These are phyloP conservation scores for Sordariomycetes sp. DNA, from an alignment of 2,329 filamentous ascomycete species.

Conservation along the genomic window DNA sequence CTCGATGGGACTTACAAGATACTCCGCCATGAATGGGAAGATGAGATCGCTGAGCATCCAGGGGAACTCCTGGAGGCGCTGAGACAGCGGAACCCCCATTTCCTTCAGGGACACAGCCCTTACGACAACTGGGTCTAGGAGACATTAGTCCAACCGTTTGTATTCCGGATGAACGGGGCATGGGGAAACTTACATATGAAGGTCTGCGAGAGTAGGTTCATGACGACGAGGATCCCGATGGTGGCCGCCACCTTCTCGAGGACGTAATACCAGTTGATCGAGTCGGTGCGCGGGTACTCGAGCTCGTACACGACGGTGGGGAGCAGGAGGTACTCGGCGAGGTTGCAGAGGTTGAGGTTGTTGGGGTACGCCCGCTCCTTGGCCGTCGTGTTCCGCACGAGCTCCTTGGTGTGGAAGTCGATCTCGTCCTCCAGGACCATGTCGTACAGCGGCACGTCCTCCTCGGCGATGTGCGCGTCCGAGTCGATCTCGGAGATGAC, in stretches of 20 bases:
- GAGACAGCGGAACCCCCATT: slow-evolving; percentile 44
- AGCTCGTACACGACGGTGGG: slow-evolving; percentile 73
- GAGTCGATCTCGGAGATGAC: slow-evolving; percentile 54
- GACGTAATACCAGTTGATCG: slow-evolving; percentile 65
- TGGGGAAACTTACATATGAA: slow-evolving; percentile 45
- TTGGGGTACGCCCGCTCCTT: slow-evolving; percentile 48
- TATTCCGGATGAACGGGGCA: not conserved
- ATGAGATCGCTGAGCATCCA: slow-evolving; percentile 66
- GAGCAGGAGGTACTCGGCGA: slow-evolving; percentile 63
- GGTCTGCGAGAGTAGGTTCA: slow-evolving; percentile 68
- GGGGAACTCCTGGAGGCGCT: slow-evolving; percentile 58
- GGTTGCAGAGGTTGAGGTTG: slow-evolving; percentile 55
- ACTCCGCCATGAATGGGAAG: slow-evolving; percentile 72
- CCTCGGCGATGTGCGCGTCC: slow-evolving; percentile 44
- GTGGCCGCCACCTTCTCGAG: slow-evolving; percentile 61
- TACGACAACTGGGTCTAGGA: slow-evolving; percentile 54
- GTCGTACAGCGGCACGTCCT: slow-evolving; percentile 54
- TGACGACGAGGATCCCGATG: slow-evolving; percentile 63
- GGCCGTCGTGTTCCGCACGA: slow-evolving; percentile 49
- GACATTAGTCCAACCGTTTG: slow-evolving; percentile 5
- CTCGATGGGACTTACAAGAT: slow-evolving; percentile 33
- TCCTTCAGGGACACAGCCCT: slow-evolving; percentile 58
- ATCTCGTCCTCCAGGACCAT: slow-evolving; percentile 58
- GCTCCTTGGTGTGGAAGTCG: slow-evolving; percentile 51
- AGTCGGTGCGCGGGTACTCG: slow-evolving; percentile 59